Evolutionary conservation across 2,329 filamentous ascomycete genomes (phyloP), one percentile per base, ranked within the genome.

Genomic region (Neofusicoccum sp.): DNA sequence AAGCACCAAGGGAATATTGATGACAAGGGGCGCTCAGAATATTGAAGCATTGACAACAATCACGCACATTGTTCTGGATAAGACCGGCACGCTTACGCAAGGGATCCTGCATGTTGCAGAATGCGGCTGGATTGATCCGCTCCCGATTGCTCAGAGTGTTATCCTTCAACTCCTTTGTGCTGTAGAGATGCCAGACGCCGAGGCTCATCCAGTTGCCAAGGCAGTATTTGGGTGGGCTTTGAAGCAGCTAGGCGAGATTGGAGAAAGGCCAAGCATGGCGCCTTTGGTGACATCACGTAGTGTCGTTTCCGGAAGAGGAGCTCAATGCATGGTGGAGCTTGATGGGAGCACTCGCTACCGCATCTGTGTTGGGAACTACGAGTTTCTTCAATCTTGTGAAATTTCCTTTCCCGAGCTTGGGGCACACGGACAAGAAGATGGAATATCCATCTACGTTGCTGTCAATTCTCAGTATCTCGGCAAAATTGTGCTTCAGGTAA

Each of bases 51-150:
- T 68, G 1, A 36, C 49, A 22, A 43, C 29, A 0, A 58, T 60
- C 7, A 67, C 64, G 22, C 64, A 68, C 33, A 22, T 66, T 6
- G 63, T 69, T 11, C 65, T 69, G 64, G 65, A 69, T 29, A 69
- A 67, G 48, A 67, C 66, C 1, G 66, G 67, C 1, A 69, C 67
- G 0, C 37, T 69, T 43, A 67, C 66, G 14, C 47, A 60, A 36
- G 67, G 67, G 1, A 37, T 5, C 2, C 48, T 67, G 22, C 54
- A 45, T 11, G 67, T 67, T 8, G 16, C 56, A 12, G 41, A 33
- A n/a, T 49, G 8, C 11, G 9, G 33, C 14, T 12, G 7, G 11
- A 4, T 33, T 33, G 11, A n/a, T 12, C 28, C 45, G 9, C 14
- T 14, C 3, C 45, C 28, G 9, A 12, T 49, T 12, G 28, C 4